Conservation (phyloP, 805 yeast species). For the Pichia scutulata region DNA sequence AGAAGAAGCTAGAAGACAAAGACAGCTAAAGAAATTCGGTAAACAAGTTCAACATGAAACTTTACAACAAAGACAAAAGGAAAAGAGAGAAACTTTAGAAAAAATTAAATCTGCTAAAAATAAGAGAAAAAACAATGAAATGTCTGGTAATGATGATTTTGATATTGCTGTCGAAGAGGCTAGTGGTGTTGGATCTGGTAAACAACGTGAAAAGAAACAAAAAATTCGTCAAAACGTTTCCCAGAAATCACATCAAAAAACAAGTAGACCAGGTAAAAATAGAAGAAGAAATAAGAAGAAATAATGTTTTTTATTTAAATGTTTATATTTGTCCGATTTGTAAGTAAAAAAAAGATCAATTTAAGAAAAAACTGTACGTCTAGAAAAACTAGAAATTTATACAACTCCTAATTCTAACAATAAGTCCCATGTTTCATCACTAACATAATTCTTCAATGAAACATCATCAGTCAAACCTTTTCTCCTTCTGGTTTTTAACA, state of each 20-base stretch:
- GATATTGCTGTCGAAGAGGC: constrained; percentile 92
- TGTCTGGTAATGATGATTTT: constrained; percentile 63
- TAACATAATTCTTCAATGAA: constrained; percentile 58
- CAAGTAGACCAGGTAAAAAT: constrained; percentile 47
- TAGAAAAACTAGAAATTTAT: not conserved
- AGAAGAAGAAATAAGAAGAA: constrained; percentile 34
- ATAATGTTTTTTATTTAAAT: not conserved
- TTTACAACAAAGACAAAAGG: constrained; percentile 86
- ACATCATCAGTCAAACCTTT: constrained; percentile 80
- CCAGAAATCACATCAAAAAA: constrained; percentile 40
- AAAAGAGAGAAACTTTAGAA: constrained; percentile 83
- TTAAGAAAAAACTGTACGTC: not conserved
- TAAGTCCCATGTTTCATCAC: constrained; percentile 45
- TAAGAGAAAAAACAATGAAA: constrained; percentile 74
- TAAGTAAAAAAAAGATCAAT: not conserved
- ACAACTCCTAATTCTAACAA: constrained; percentile 30
- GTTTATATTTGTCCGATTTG: not conserved
- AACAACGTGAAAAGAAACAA: constrained; percentile 47
- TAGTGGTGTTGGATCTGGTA: constrained; percentile 38
- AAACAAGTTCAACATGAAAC: constrained; percentile 94
- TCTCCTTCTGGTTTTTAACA: constrained; percentile 79
- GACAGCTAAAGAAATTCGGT: constrained; percentile 93
- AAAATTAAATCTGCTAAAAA: constrained; percentile 86
- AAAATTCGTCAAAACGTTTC: constrained; percentile 31
- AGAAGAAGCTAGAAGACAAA: constrained; percentile 89